Base-by-base conservation (phyloP, 129 eudicot species). In the Tagetes patula region DNA sequence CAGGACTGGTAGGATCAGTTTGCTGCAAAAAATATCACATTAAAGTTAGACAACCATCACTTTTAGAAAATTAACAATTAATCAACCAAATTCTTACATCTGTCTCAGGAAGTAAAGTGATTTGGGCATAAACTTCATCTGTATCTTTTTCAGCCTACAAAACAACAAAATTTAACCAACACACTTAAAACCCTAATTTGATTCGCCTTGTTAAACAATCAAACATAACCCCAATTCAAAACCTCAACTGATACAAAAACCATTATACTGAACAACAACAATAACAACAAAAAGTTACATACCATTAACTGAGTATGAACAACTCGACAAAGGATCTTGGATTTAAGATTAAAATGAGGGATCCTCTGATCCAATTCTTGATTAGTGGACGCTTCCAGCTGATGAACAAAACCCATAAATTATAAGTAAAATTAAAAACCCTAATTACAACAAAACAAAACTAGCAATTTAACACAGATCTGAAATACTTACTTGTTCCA, bases 341-440 rank as follows among this genome's bases (percentile, higher is more conserved):
- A 70, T n/a, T 87, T 81, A 54, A 91, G 85, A 46, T 78, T 82
- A 54, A 88, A 86, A 79, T 81, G 79, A 31, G 87, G 87, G 69
- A 86, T 91, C 71, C 79, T 67, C 70, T 86, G 90, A 75, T 89
- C 78, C 37, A 81, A 69, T 70, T 86, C 97, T 71, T 91, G 82
- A 81, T 91, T 91, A 72, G 96, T 91, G 66, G 97, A 91, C 42
- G 91, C 93, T 82, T 93, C 96, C 75, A 93, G 83, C 98, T 93
- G 68, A 69, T 90, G 68, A 69, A 53, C 14, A 79, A 60, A 49
- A 37, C 42, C 62, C 79, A 77, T 58, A 83, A 71, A 67, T 37
- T 60, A 65, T 56, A 6, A 39, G 30, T n/a, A 6, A 53, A 65
- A 41, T 2, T 33, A 52, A 56, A 76, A 80, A 64, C 33, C 65